Conservation (phyloP, 2,329 filamentous ascomycete genomes). For the Penicillium expansum region DNA sequence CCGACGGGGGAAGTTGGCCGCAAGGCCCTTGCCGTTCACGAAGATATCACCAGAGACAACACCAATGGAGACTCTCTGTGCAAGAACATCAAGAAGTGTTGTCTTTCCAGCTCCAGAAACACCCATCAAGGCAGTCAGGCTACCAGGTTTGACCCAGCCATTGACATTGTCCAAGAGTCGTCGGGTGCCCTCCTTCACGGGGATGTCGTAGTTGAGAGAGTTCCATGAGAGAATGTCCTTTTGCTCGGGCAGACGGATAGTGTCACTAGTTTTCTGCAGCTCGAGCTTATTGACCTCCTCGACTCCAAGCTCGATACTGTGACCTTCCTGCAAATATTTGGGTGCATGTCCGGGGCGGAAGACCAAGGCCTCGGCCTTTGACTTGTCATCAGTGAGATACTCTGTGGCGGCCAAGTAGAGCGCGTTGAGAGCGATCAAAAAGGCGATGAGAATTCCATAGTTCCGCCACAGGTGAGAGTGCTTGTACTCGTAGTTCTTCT, state of each 20-base stretch:
- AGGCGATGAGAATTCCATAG: slow-evolving; percentile 64
- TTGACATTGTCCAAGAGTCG: slow-evolving; percentile 46
- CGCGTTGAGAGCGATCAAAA: slow-evolving; percentile 57
- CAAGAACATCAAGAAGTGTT: slow-evolving; percentile 56
- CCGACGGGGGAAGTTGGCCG: slow-evolving; percentile 59
- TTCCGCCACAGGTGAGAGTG: slow-evolving; percentile 63
- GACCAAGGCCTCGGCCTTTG: slow-evolving; percentile 71
- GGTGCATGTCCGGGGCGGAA: slow-evolving; percentile 59
- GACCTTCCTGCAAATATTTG: slow-evolving; percentile 13
- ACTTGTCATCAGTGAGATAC: slow-evolving; percentile 59
- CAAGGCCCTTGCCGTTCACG: slow-evolving; percentile 57
- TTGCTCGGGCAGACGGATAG: slow-evolving; percentile 15
- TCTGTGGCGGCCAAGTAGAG: slow-evolving; percentile 52
- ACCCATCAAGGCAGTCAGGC: slow-evolving; percentile 57
- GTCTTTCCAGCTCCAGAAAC: slow-evolving; percentile 61
- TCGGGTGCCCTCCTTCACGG: slow-evolving; percentile 42
- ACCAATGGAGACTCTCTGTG: slow-evolving; percentile 57
- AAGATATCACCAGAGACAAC: slow-evolving; percentile 64
- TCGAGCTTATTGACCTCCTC: slow-evolving; percentile 8
- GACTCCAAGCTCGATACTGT: slow-evolving; percentile 7
- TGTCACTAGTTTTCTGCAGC: slow-evolving; percentile 12
- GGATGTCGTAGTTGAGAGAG: slow-evolving; percentile 68
- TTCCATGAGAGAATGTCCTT: slow-evolving; percentile 37
- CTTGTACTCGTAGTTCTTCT: slow-evolving; percentile 55
- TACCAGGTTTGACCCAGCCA: slow-evolving; percentile 55